phyloP scores from a whole-genome alignment of 2,329 filamentous ascomycete species.

The Aspergillus vadensis region DNA sequence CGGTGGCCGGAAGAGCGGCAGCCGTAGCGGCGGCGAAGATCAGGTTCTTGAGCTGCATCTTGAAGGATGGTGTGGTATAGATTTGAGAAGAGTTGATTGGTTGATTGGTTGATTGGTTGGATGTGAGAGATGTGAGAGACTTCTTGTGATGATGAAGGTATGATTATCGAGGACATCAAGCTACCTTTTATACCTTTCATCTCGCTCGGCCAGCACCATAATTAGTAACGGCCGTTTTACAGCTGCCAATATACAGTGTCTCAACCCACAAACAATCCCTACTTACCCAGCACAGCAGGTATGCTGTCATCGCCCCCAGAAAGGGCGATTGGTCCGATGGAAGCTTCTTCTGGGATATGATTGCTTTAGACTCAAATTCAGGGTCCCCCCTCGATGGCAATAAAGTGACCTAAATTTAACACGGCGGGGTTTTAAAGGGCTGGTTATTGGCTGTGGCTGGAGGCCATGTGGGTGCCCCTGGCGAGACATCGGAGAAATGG shows the following conservation, averaged over 20 bases:
- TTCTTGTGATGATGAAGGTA: neutral
- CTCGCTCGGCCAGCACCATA: neutral
- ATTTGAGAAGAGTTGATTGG: neutral
- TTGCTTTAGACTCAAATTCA: neutral
- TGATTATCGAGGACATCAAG: neutral
- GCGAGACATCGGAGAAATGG: slow-evolving; percentile 1
- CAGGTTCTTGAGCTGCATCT: slow-evolving; percentile 34
- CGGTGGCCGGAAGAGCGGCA: slow-evolving; percentile 25
- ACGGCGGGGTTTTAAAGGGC: neutral
- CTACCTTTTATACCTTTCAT: neutral
- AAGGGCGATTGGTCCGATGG: neutral
- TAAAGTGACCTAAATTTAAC: neutral
- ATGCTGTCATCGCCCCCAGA: neutral
- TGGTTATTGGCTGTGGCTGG: neutral
- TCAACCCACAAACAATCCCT: neutral
- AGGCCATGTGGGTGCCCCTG: neutral
- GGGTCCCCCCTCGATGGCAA: neutral
- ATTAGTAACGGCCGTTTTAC: neutral
- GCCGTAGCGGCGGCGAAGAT: slow-evolving; percentile 32
- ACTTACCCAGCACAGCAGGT: neutral
- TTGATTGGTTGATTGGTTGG: neutral
- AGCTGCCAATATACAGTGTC: neutral
- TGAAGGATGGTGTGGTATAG: slow-evolving; percentile 11
- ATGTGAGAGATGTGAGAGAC: neutral
- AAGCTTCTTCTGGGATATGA: neutral